A percentile compares a stretch with the other conserved stretches of the same genome.
These are phyloP conservation scores for Neonectria magnoliae DNA, from an alignment of 2,329 filamentous ascomycete genomes.

Conservation along the genomic window DNA sequence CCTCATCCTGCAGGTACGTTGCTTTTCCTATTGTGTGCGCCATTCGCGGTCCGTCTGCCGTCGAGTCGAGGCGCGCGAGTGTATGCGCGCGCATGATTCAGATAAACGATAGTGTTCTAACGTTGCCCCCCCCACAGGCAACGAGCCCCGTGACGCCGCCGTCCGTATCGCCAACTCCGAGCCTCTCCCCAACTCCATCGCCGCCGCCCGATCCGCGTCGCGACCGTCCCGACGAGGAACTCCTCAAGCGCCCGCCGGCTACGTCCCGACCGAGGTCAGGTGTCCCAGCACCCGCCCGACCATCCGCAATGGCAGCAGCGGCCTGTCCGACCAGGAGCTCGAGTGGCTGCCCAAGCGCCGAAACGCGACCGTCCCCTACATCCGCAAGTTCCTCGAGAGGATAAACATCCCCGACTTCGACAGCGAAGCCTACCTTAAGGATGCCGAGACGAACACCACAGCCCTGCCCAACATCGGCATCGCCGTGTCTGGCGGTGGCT, in stretches of 20 bases:
- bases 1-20: slow-evolving; percentile 33
- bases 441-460: slow-evolving; percentile 43
- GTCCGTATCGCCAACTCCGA: slow-evolving; percentile 32
- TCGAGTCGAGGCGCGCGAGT: not conserved
- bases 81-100: slow-evolving; percentile 10
- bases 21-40: not conserved
- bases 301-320: slow-evolving; percentile 67
- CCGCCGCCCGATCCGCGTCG: slow-evolving; percentile 18
- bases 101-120: slow-evolving; percentile 22
- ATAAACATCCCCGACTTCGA: slow-evolving; percentile 83
- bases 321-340: slow-evolving; percentile 74
- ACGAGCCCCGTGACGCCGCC: slow-evolving; percentile 24
- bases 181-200: slow-evolving; percentile 17
- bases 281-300: slow-evolving; percentile 77
- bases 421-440: slow-evolving; percentile 72
- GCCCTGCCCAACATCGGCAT: slow-evolving; percentile 72
- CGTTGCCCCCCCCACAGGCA: slow-evolving; percentile 23
- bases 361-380: slow-evolving; percentile 77
- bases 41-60: not conserved
- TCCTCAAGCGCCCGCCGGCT: slow-evolving; percentile 60
- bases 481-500: slow-evolving; percentile 85
- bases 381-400: slow-evolving; percentile 77
- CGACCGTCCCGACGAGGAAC: slow-evolving; percentile 41
- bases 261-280: slow-evolving; percentile 73
- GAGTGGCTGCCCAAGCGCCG: slow-evolving; percentile 79